A percentile compares a stretch with the other conserved stretches of the same genome.
phyloP scores from a whole-genome alignment of 495 filamentous ascomycete genomes.

The Penicillium silybi region DNA sequence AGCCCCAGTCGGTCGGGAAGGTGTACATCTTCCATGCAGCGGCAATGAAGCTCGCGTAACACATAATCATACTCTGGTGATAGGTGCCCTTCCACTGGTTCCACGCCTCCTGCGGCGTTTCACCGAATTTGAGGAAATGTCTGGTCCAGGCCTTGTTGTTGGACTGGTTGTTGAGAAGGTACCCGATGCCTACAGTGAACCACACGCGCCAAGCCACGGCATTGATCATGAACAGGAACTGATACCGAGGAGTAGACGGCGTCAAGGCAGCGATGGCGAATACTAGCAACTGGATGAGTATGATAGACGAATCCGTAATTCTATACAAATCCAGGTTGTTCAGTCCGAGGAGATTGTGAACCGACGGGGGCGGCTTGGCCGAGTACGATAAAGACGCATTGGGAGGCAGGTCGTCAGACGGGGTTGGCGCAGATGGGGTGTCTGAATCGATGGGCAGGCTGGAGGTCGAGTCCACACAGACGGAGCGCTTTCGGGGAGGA shows the following conservation, averaged over 20 bases:
- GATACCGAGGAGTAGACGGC: constrained; percentile 68
- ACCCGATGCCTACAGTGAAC: constrained; percentile 86
- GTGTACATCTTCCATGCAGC: constrained; percentile 97
- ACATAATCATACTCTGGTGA: constrained; percentile 85
- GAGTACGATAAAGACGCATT: constrained; percentile 36
- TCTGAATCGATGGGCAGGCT: constrained; percentile 30
- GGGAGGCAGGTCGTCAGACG: constrained; percentile 35
- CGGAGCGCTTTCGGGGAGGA: constrained; percentile 61
- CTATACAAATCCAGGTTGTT: constrained; percentile 85
- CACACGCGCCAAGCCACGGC: constrained; percentile 83
- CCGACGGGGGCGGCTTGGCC: constrained; percentile 53
- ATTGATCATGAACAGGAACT: constrained; percentile 74
- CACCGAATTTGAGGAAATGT: constrained; percentile 95
- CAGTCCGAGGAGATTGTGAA: constrained; percentile 77
- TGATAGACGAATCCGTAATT: constrained; percentile 73
- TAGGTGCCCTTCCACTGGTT: constrained; percentile 97
- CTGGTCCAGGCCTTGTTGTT: constrained; percentile 88
- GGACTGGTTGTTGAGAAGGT: constrained; percentile 80
- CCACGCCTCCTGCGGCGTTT: constrained; percentile 88
- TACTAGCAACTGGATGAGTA: constrained; percentile 71
- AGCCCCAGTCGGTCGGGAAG: constrained; percentile 76
- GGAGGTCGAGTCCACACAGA: constrained; percentile 36
- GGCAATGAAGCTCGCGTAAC: constrained; percentile 81
- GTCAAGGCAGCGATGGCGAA: constrained; percentile 68
- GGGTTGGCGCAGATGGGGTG: constrained; percentile 34